Percentiles rank a stretch among this genome's conserved stretches.
phyloP scores from a whole-genome alignment of 1,284 basidiomycete species.

The Moesziomyces sp. region DNA sequence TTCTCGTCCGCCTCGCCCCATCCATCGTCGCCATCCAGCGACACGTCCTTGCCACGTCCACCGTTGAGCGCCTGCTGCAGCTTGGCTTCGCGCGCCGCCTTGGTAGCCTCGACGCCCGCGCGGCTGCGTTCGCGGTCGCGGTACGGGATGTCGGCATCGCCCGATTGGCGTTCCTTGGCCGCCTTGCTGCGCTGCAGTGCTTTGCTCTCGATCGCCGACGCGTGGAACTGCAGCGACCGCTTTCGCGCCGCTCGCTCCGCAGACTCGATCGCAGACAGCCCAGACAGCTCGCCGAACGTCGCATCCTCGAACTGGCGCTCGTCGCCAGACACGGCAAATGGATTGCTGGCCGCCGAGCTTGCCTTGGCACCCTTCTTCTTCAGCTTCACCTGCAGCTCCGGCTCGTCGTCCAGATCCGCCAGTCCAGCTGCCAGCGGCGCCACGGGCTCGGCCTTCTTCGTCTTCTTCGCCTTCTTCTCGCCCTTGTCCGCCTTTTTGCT shows the following conservation, averaged over 20 bases:
- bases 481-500: not conserved
- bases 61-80: slow-evolving; percentile 29
- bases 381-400: slow-evolving; percentile 34
- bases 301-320: slow-evolving; percentile 30
- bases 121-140: slow-evolving; percentile 62
- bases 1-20: slow-evolving; percentile 63
- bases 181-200: slow-evolving; percentile 39
- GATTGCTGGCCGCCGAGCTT: slow-evolving; percentile 19
- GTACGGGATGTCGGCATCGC: slow-evolving; percentile 66
- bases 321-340: slow-evolving; percentile 29
- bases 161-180: slow-evolving; percentile 54
- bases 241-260: slow-evolving; percentile 59
- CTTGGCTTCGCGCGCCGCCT: slow-evolving; percentile 53
- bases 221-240: slow-evolving; percentile 63
- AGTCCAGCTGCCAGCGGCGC: slow-evolving; percentile 46
- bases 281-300: slow-evolving; percentile 60
- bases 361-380: slow-evolving; percentile 29
- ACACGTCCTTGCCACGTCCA: slow-evolving; percentile 25
- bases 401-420: slow-evolving; percentile 46
- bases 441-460: slow-evolving; percentile 30
- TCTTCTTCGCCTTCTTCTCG: slow-evolving; percentile 15
- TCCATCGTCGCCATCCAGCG: slow-evolving; percentile 47
- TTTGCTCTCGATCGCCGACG: slow-evolving; percentile 50
- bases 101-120: slow-evolving; percentile 59
- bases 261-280: slow-evolving; percentile 52